Evolutionary conservation across 345 rosid genomes (phyloP).

Genomic region (Mallotus nudiflorus): DNA sequence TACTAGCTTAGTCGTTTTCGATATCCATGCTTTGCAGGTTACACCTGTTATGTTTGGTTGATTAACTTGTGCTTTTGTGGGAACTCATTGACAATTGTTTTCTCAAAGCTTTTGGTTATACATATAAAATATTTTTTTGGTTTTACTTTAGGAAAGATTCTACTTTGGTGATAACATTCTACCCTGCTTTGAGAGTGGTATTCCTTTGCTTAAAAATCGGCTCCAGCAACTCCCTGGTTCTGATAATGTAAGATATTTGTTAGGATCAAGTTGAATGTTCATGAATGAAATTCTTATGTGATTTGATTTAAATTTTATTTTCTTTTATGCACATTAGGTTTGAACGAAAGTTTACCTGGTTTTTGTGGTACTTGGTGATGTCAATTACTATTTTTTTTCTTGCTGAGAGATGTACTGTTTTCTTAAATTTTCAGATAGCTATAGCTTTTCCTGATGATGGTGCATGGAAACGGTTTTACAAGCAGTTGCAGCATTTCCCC

Average conservation of each 20-base stretch:
- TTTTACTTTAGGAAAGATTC: conserved; percentile 71
- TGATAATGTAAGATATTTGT: conserved; percentile 59
- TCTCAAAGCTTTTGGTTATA: no score
- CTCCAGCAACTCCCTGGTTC: conserved; percentile 89
- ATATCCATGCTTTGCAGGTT: conserved; percentile 98
- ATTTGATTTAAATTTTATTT: not conserved
- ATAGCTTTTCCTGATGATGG: conserved; percentile 99
- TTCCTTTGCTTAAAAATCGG: conserved; percentile 84
- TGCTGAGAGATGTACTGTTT: conserved; percentile 12
- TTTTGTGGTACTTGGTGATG: not conserved
- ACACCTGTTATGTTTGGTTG: not conserved
- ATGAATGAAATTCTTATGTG: not conserved
- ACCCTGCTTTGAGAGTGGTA: conserved; percentile 95
- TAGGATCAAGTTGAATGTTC: not conserved
- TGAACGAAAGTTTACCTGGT: not conserved
- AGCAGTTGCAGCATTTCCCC: conserved; percentile 95
- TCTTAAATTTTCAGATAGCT: conserved; percentile 61
- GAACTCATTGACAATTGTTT: not conserved
- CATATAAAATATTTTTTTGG: not conserved
- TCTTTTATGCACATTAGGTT: not conserved
- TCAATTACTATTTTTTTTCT: not conserved
- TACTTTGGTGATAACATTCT: conserved; percentile 91
- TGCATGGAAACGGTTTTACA: conserved; percentile 97
- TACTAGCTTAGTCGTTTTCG: conserved; percentile 92
- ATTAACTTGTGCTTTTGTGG: not conserved